These are phyloP conservation scores for Hamamelis virginiana DNA, from an alignment of 164 flowering plant genomes.

Conservation along the genomic window DNA sequence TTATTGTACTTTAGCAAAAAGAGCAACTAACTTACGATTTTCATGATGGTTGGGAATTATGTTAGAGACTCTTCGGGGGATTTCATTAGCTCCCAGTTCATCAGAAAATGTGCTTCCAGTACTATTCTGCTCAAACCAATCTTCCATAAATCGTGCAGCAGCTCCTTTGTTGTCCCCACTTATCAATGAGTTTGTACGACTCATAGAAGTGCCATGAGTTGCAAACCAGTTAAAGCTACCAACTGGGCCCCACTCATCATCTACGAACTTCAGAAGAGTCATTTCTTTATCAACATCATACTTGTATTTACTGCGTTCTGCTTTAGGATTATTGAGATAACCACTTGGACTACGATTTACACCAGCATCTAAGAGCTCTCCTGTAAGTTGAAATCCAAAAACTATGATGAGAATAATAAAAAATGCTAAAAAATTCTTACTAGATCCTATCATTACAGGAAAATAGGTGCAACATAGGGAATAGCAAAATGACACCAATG, in stretches of 20 bases:
- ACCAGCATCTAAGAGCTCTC: slow-evolving; percentile 89
- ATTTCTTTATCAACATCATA: slow-evolving; percentile 95
- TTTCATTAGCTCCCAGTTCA: slow-evolving; percentile 16
- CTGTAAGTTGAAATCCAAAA: slow-evolving; percentile 39
- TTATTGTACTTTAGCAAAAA: too few species aligned
- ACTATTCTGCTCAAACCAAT: slow-evolving; percentile 75
- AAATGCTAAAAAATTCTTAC: too few species aligned
- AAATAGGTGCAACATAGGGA: too few species aligned
- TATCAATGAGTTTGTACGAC: slow-evolving; percentile 89
- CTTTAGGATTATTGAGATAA: slow-evolving; percentile 84
- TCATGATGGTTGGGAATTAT: slow-evolving; percentile 45
- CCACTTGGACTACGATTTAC: slow-evolving; percentile 97
- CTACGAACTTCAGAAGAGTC: slow-evolving; percentile 96
- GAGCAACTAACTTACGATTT: slow-evolving; percentile 48
- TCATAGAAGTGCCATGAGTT: slow-evolving; percentile 99
- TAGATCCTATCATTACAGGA: too few species aligned
- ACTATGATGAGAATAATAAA: background rate
- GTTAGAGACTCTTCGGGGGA: slow-evolving; percentile 76
- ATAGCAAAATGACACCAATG: too few species aligned
- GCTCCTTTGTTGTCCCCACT: slow-evolving; percentile 99
- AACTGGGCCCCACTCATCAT: slow-evolving; percentile 92
- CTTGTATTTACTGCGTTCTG: slow-evolving; percentile 77
- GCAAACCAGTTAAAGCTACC: slow-evolving; percentile 99
- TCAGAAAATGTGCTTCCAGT: slow-evolving; percentile 23
- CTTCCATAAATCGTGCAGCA: slow-evolving; percentile 99